phyloP scores from a whole-genome alignment of 2,329 filamentous ascomycete species.

The Aspergillus oerlinghausenensis region DNA sequence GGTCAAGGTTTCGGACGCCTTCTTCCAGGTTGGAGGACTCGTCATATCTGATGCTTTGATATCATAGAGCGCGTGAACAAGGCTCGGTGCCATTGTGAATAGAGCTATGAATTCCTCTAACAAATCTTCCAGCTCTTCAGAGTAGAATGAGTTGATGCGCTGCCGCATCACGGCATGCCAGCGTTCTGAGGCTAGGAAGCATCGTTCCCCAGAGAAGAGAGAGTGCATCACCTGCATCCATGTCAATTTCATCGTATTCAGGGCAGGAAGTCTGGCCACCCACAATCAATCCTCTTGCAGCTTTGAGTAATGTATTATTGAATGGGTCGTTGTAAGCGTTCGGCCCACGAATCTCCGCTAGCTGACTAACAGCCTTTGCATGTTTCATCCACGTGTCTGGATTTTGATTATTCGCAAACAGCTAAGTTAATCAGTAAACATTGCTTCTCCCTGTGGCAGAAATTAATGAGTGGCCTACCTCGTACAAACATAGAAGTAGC shows the following conservation, averaged over 20 bases:
- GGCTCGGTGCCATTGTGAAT: conserved; percentile 22
- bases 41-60: conserved; percentile 16
- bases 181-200: conserved; percentile 19
- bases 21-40: conserved; percentile 5
- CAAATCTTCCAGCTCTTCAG: conserved; percentile 11
- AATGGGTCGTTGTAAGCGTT: conserved; percentile 18
- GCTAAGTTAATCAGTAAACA: conserved; percentile 11
- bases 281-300: conserved; percentile 24
- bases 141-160: conserved; percentile 13
- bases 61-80: conserved; percentile 22
- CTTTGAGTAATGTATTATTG: conserved; percentile 22
- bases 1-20: conserved; percentile 12
- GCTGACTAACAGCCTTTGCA: conserved; percentile 23
- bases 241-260: background rate
- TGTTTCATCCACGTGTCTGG: conserved; percentile 28
- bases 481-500: conserved; percentile 26
- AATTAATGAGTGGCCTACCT: conserved; percentile 13
- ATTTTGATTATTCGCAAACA: conserved; percentile 22
- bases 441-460: background rate
- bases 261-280: background rate
- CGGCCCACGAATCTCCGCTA: conserved; percentile 21
- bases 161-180: conserved; percentile 25
- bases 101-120: conserved; percentile 25
- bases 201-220: conserved; percentile 24
- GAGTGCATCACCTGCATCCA: conserved; percentile 25